Conservation (phyloP, 2,329 filamentous ascomycete species). For the Claviceps sp. region DNA sequence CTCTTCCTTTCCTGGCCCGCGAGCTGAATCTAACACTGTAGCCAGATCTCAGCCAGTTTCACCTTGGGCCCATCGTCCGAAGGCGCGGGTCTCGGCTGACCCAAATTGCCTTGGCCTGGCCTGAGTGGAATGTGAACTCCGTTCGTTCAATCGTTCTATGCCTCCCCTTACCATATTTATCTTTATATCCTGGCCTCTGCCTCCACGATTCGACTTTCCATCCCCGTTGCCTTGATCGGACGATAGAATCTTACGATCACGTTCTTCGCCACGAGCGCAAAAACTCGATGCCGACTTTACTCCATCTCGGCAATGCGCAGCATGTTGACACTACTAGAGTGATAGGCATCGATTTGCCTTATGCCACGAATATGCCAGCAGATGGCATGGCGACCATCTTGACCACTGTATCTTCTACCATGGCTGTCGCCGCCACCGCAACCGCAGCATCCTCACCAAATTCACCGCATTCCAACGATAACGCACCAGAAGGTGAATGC, state of each 20-base stretch:
- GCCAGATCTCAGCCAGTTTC: too few relatives aligned
- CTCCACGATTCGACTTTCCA: neutral
- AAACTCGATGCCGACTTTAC: slow-evolving; percentile 2
- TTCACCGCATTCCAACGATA: slow-evolving; percentile 17
- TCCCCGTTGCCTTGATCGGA: neutral
- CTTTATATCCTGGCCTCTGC: neutral
- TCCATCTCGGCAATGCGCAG: slow-evolving; percentile 2
- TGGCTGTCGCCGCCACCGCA: slow-evolving; percentile 13
- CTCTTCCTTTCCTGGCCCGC: too few relatives aligned
- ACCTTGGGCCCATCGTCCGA: too few relatives aligned
- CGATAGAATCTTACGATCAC: neutral
- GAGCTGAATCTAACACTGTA: too few relatives aligned
- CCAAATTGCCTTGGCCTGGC: neutral
- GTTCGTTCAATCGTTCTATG: neutral
- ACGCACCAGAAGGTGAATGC: slow-evolving; percentile 59
- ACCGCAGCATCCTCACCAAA: slow-evolving; percentile 9
- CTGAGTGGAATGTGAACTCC: neutral
- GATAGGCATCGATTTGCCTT: slow-evolving; percentile 10
- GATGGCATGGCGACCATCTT: slow-evolving; percentile 7
- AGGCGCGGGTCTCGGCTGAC: too few relatives aligned
- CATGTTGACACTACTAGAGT: neutral
- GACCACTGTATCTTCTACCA: slow-evolving; percentile 7
- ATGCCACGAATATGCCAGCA: slow-evolving; percentile 3
- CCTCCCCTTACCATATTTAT: too few relatives aligned
- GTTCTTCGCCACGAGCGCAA: neutral